Evolutionary conservation across 1,139 yeast species (phyloP).

Genomic region (Blastobotrys illinoisensis): DNA sequence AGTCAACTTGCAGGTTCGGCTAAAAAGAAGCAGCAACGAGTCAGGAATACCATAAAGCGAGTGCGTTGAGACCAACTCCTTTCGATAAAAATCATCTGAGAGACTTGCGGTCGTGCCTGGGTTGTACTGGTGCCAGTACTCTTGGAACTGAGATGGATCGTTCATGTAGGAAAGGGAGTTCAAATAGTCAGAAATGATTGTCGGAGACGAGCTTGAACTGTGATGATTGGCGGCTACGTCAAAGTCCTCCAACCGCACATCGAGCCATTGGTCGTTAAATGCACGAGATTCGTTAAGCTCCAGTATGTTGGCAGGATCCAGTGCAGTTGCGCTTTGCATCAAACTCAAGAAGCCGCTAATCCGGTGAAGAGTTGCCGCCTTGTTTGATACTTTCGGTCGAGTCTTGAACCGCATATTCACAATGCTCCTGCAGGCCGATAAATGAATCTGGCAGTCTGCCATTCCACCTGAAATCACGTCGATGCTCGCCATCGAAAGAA

Average conservation of each 20-base stretch:
- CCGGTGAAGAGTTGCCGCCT: conserved; percentile 72
- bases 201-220: neutral
- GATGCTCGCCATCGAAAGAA: conserved; percentile 80
- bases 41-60: conserved; percentile 83
- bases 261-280: conserved; percentile 23
- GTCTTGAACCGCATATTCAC: conserved; percentile 62
- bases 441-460: conserved; percentile 75
- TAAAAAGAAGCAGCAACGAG: conserved; percentile 64
- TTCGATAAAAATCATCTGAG: conserved; percentile 26
- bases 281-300: conserved; percentile 9
- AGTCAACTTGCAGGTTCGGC: conserved; percentile 41
- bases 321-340: conserved; percentile 52
- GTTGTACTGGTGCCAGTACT: conserved; percentile 25
- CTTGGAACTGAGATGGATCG: conserved; percentile 25
- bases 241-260: conserved; percentile 24
- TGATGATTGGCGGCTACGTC: conserved; percentile 8
- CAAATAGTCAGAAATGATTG: conserved; percentile 11
- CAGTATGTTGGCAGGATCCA: conserved; percentile 18
- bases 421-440: conserved; percentile 71
- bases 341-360: conserved; percentile 70
- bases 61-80: conserved; percentile 59
- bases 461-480: conserved; percentile 90
- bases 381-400: conserved; percentile 63
- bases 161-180: conserved; percentile 23
- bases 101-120: conserved; percentile 8